Conservation (phyloP, 2,329 filamentous ascomycete genomes). For the Fusarium metavorans region DNA sequence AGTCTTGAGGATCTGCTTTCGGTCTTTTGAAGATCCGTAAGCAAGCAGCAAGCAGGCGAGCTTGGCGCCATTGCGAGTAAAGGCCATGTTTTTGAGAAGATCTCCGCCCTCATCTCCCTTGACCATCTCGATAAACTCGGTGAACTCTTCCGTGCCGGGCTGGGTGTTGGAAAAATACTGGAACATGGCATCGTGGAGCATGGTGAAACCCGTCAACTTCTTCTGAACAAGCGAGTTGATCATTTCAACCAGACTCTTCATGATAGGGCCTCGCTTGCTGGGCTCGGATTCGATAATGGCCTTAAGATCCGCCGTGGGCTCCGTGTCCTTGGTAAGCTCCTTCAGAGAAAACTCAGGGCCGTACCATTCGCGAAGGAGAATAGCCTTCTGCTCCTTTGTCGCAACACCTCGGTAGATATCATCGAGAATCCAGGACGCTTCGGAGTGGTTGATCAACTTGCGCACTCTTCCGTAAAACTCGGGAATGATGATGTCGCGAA, state of each 20-base stretch:
- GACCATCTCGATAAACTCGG: constrained; percentile 88
- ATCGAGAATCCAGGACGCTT: constrained; percentile 97
- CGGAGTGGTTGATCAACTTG: constrained; percentile 93
- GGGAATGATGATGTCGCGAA: constrained; percentile 87
- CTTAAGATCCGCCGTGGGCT: constrained; percentile 75
- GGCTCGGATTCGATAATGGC: constrained; percentile 81
- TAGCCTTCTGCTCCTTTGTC: constrained; percentile 85
- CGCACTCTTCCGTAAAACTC: constrained; percentile 96
- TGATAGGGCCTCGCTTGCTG: constrained; percentile 87
- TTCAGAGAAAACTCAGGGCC: constrained; percentile 92
- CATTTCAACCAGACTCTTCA: constrained; percentile 86
- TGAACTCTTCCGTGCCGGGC: constrained; percentile 82
- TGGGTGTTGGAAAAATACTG: constrained; percentile 91
- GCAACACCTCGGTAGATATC: constrained; percentile 94
- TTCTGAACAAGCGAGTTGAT: constrained; percentile 96
- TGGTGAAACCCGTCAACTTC: constrained; percentile 95
- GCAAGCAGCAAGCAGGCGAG: constrained; percentile 86
- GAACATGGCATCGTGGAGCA: constrained; percentile 97
- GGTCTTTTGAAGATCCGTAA: constrained; percentile 89
- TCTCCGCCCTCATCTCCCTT: constrained; percentile 94
- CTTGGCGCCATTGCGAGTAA: constrained; percentile 88
- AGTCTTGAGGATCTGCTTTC: constrained; percentile 86
- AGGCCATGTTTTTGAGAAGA: constrained; percentile 93
- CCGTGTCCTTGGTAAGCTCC: constrained; percentile 66
- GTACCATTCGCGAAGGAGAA: constrained; percentile 93